Base-by-base conservation (phyloP, 192 early-diverging fungal genomes). In the Pilaira anomala region DNA sequence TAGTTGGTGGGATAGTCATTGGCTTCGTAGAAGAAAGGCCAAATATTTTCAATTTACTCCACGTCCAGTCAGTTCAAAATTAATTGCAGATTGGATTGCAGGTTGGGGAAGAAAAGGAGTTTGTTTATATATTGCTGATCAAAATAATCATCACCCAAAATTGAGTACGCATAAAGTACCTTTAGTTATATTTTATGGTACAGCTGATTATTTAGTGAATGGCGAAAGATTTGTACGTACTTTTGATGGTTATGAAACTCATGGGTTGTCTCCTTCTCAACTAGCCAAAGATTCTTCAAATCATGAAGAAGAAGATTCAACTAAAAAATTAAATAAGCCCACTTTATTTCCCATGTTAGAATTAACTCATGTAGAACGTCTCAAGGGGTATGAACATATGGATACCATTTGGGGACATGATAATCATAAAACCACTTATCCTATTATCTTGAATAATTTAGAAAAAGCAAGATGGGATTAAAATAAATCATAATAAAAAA, bases 31-130 rank as follows among this genome's bases (percentile, higher is more conserved):
- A 7, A 42, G 79, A 54, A 82, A 82, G 52, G 22, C 48, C 7
- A 68, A 67, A 33, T 82, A 78, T 61, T 82, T 82, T 58, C 80
- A 75, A 66, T 83, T 83, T 67, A 83, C 81, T n/a, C 81, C 81
- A 7, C 66, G 81, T 25, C 42, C 55, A 16, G 65, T 44, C 14
- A 68, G 65, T 45, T 33, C 44, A 3, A 63, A 36, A 12, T 51
- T 63, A 16, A 39, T 69, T 7, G 19, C 44, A 14, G 66, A 76
- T 49, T 66, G 70, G 65, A 61, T 69, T 45, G 14, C 5, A 44
- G 63, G 75, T 21, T 76, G 74, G 63, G 64, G 72, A 14, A 3
- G 48, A 2, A 30, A 61, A 29, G 70, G 70, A 7, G 22, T 72
- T 7, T 62, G 63, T 57, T 29, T 36, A 5, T 49, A 59, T 22